Conservation (phyloP, 2,329 filamentous ascomycete species). For the Calonectria hongkongensis region DNA sequence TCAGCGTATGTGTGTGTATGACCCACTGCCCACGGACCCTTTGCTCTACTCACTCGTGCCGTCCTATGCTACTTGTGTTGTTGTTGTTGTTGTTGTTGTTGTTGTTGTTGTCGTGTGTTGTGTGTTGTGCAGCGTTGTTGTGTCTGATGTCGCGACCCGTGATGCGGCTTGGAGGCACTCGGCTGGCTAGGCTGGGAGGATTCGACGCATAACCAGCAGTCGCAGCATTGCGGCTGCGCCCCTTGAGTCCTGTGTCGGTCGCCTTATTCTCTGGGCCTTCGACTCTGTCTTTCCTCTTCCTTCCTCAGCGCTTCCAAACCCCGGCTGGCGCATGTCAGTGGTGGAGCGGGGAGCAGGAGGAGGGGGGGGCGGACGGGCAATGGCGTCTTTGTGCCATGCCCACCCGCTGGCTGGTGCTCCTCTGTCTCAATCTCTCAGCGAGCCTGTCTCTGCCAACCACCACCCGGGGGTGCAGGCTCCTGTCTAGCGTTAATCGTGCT, state of each 20-base stretch:
- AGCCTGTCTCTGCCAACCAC: conserved; percentile 16
- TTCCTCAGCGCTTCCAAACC: conserved; percentile 3
- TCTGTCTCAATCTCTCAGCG: conserved; percentile 26
- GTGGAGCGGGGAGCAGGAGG: conserved; percentile 31
- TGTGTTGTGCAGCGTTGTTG: background rate
- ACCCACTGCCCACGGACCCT: conserved; percentile 30
- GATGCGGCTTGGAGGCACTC: conserved; percentile 16
- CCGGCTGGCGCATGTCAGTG: conserved; percentile 40
- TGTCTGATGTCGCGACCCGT: conserved; percentile 15
- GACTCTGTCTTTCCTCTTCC: background rate
- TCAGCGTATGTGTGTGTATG: conserved; percentile 7
- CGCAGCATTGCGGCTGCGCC: conserved; percentile 6
- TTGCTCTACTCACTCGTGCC: conserved; percentile 23
- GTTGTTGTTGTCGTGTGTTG: background rate
- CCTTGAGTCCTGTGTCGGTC: background rate
- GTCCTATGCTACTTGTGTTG: conserved; percentile 17
- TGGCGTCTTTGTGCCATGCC: conserved; percentile 34
- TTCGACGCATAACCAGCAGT: conserved; percentile 13
- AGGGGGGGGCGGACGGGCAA: conserved; percentile 24
- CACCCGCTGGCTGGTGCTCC: conserved; percentile 13
- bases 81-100: background rate
- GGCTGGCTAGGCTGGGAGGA: background rate
- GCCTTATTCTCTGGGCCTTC: conserved; percentile 3
- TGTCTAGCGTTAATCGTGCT: conserved; percentile 19
- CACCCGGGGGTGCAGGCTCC: conserved; percentile 16